phyloP scores from a whole-genome alignment of 345 rosid genomes.

The Populus nigra region DNA sequence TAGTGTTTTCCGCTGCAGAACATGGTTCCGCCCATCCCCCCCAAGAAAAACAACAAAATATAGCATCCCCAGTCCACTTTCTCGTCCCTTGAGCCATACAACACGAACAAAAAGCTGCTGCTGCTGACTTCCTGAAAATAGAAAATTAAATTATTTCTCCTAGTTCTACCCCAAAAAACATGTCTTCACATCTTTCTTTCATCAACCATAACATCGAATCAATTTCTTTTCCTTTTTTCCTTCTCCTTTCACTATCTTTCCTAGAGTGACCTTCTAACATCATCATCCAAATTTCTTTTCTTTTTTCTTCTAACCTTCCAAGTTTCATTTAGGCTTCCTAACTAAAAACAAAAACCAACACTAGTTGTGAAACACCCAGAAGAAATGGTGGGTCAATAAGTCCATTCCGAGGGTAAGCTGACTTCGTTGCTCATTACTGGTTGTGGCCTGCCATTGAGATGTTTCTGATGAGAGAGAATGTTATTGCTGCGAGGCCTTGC shows the following conservation, averaged over 20 bases:
- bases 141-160: constrained; percentile 15
- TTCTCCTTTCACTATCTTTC: background rate
- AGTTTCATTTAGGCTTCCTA: constrained; percentile 10
- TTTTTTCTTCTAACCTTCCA: no score
- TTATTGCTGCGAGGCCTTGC: constrained; percentile 20
- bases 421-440: constrained; percentile 33
- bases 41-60: background rate
- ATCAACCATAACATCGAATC: background rate
- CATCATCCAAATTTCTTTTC: background rate
- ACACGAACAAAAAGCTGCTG: constrained; percentile 18
- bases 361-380: background rate
- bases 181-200: background rate
- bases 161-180: constrained; percentile 26
- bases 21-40: background rate
- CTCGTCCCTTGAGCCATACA: constrained; percentile 21
- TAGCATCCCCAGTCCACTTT: background rate
- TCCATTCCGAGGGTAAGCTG: constrained; percentile 70
- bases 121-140: background rate
- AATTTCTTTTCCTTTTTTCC: background rate
- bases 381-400: constrained; percentile 37
- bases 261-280: background rate
- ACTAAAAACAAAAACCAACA: background rate
- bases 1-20: background rate
- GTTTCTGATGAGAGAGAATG: constrained; percentile 14
- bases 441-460: constrained; percentile 29